phyloP scores from a whole-genome alignment of 1,284 basidiomycete species.

The Apiotrichum porosum region DNA sequence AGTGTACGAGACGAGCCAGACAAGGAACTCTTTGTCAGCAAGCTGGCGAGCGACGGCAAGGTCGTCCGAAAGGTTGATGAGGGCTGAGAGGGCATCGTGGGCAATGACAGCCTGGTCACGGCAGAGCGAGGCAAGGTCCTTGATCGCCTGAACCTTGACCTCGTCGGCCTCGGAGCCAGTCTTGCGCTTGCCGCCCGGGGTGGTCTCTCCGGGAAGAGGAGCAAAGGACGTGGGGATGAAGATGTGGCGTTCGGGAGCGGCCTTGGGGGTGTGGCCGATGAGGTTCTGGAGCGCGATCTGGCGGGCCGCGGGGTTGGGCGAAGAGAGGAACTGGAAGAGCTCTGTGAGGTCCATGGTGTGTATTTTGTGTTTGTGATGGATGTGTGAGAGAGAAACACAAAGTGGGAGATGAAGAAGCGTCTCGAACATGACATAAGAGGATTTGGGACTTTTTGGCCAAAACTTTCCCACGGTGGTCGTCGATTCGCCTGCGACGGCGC shows the following conservation, averaged over 20 bases:
- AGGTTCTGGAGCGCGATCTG: conserved; percentile 81
- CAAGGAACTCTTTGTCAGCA: conserved; percentile 69
- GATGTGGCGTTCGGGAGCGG: conserved; percentile 64
- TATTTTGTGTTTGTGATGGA: neutral
- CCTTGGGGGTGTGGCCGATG: conserved; percentile 69
- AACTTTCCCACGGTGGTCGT: conserved; percentile 23
- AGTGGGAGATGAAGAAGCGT: neutral
- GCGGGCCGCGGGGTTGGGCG: conserved; percentile 79
- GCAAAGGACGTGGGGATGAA: conserved; percentile 58
- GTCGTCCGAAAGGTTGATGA: conserved; percentile 91
- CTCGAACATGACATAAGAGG: neutral
- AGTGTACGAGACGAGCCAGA: conserved; percentile 85
- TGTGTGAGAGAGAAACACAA: neutral
- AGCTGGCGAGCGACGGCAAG: conserved; percentile 65
- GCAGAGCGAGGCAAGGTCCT: conserved; percentile 75
- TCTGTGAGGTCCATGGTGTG: conserved; percentile 51
- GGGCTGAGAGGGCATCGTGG: conserved; percentile 89
- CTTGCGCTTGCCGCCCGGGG: conserved; percentile 24
- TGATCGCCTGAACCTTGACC: conserved; percentile 55
- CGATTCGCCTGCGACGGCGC: neutral
- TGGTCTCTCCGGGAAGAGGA: conserved; percentile 31
- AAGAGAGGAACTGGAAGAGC: conserved; percentile 79
- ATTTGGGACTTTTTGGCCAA: neutral
- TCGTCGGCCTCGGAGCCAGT: conserved; percentile 56
- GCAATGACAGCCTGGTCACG: conserved; percentile 82